phyloP scores from a whole-genome alignment of 2,329 filamentous ascomycete species.

The Xylogone sp. region DNA sequence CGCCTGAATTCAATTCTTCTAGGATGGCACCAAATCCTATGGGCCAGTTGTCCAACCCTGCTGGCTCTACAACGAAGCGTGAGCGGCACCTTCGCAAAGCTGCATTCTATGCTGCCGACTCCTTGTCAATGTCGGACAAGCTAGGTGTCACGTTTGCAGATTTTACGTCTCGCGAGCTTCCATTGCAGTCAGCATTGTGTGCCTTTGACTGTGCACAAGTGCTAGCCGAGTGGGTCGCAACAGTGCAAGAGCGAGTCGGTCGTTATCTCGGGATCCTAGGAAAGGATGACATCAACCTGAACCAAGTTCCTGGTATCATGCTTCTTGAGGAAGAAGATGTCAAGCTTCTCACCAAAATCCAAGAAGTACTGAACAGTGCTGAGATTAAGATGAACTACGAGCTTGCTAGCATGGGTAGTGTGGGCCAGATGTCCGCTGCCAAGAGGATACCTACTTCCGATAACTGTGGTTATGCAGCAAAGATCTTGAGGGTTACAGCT shows the following conservation, averaged over 20 bases:
- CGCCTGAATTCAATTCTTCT: constrained; percentile 31
- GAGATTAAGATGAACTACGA: constrained; percentile 73
- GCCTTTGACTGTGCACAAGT: constrained; percentile 93
- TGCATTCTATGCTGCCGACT: constrained; percentile 93
- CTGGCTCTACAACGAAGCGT: constrained; percentile 58
- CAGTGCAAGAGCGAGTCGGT: constrained; percentile 90
- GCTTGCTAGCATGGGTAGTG: constrained; percentile 48
- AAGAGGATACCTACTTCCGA: constrained; percentile 54
- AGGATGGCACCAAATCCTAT: constrained; percentile 19
- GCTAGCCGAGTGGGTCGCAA: constrained; percentile 89
- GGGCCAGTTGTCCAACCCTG: constrained; percentile 24
- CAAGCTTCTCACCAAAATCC: constrained; percentile 78
- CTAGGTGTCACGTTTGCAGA: constrained; percentile 83
- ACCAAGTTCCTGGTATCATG: constrained; percentile 81
- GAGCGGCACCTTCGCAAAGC: constrained; percentile 89
- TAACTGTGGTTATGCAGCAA: constrained; percentile 75
- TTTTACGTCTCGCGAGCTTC: constrained; percentile 77
- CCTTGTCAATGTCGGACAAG: constrained; percentile 82
- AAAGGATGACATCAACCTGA: constrained; percentile 73
- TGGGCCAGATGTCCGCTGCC: constrained; percentile 46
- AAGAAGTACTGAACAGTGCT: constrained; percentile 71
- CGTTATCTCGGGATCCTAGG: constrained; percentile 84
- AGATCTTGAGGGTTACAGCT: constrained; percentile 78
- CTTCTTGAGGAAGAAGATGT: constrained; percentile 88
- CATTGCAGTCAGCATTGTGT: constrained; percentile 87